These are phyloP conservation scores for Cyberlindnera japonica DNA, from an alignment of 805 yeast species.

Conservation along the genomic window DNA sequence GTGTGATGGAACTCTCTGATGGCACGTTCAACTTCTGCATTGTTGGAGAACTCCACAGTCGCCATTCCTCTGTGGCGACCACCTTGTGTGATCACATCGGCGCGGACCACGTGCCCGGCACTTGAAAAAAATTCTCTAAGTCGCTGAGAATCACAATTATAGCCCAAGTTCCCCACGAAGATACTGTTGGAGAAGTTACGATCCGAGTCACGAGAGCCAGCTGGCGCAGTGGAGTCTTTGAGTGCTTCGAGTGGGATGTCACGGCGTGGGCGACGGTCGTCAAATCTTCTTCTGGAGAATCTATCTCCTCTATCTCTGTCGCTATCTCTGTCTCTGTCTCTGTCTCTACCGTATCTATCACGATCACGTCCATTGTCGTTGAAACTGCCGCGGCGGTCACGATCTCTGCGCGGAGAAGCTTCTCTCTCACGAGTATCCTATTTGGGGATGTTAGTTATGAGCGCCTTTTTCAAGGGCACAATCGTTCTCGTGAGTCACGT, in stretches of 20 bases:
- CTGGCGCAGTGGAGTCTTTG: conserved; percentile 27
- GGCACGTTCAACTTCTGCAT: conserved; percentile 66
- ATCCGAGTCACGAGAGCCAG: conserved; percentile 34
- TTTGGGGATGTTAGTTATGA: conserved; percentile 9
- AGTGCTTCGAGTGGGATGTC: conserved; percentile 26
- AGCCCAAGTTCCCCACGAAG: conserved; percentile 73
- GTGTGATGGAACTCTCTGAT: conserved; percentile 66
- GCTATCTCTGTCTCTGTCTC: conserved; percentile 29
- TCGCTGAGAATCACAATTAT: conserved; percentile 54
- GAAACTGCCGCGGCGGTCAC: conserved; percentile 4
- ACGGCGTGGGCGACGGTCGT: conserved; percentile 17
- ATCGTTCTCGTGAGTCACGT: background rate
- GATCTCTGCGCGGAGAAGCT: conserved; percentile 31
- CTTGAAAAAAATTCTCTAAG: conserved; percentile 56
- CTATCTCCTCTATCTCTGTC: conserved; percentile 1
- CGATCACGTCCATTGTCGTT: conserved; percentile 7
- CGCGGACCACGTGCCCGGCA: conserved; percentile 66
- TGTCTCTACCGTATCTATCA: conserved; percentile 27
- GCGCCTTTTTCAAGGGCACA: background rate
- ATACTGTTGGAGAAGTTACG: conserved; percentile 67
- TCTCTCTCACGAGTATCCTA: conserved; percentile 28
- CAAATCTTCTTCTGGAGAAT: background rate
- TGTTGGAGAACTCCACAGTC: conserved; percentile 74
- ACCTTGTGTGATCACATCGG: conserved; percentile 74
- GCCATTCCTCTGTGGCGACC: conserved; percentile 90